Conservation (phyloP, 164 flowering plant genomes). For the Tetrastigma voinierianum region DNA sequence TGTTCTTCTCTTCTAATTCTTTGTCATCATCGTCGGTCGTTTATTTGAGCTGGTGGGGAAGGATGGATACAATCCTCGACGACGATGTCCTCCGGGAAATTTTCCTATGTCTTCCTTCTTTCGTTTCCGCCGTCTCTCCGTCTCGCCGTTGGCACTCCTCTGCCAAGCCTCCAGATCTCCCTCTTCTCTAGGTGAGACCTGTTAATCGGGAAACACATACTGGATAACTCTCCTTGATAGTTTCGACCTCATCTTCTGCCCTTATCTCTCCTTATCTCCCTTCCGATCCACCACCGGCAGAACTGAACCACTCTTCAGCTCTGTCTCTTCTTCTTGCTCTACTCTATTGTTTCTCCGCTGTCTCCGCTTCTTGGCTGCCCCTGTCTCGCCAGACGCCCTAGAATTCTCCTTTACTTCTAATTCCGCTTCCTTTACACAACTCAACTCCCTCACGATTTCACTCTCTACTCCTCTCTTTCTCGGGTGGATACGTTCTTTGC, state of each 20-base stretch:
- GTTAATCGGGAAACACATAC: too few relatives aligned
- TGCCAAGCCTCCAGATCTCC: slow-evolving; percentile 51
- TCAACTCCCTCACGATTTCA: slow-evolving; percentile 45
- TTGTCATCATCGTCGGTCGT: too few relatives aligned
- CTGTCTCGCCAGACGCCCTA: slow-evolving; percentile 39
- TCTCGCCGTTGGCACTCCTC: slow-evolving; percentile 77
- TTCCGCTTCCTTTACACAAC: slow-evolving; percentile 33
- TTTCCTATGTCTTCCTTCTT: slow-evolving; percentile 48
- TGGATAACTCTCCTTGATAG: slow-evolving; percentile 20
- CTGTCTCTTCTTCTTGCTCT: slow-evolving; percentile 32
- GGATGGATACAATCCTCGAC: slow-evolving; percentile 58
- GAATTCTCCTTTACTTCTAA: slow-evolving; percentile 44
- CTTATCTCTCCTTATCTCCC: slow-evolving; percentile 17
- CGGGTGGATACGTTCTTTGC: slow-evolving; percentile 46
- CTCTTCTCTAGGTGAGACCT: slow-evolving; percentile 50
- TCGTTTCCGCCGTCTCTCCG: slow-evolving; percentile 39
- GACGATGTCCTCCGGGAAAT: slow-evolving; percentile 82
- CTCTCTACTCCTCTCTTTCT: slow-evolving; percentile 41
- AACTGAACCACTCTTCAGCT: slow-evolving; percentile 29
- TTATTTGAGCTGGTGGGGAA: background rate
- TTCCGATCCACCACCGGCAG: slow-evolving; percentile 1
- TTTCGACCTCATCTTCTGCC: slow-evolving; percentile 13
- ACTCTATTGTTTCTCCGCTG: slow-evolving; percentile 33
- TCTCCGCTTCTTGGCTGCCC: slow-evolving; percentile 46
- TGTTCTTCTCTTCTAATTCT: too few relatives aligned